Conservation (phyloP, 306 rosid genomes). For the Luffa acutangula region DNA sequence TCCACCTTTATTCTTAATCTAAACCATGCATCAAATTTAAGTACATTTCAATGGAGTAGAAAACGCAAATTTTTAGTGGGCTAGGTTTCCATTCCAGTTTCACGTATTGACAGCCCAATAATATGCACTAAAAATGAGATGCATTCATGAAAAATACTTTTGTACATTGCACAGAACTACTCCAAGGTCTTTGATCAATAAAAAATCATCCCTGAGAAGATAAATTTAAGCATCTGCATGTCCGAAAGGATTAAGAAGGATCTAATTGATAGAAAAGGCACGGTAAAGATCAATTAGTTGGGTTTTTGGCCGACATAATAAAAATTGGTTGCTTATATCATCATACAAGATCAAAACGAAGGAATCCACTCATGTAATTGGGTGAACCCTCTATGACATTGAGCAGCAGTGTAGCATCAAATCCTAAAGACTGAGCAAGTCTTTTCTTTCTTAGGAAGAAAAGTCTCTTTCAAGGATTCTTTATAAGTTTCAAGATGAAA, state of each 20-base stretch:
- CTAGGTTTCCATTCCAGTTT: not conserved
- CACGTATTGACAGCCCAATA: not conserved
- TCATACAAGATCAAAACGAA: no score
- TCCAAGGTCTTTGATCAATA: not conserved
- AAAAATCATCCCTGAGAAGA: not conserved
- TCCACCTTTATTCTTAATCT: not conserved
- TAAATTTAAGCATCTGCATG: not conserved
- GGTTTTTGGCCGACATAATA: no score
- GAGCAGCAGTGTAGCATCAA: no score
- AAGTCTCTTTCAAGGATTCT: no score
- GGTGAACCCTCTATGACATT: no score
- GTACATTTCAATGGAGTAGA: not conserved
- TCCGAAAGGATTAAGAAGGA: not conserved
- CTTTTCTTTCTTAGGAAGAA: no score
- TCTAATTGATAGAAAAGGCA: no score
- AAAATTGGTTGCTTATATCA: no score
- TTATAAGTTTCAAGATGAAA: no score
- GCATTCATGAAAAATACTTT: not conserved
- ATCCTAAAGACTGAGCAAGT: no score
- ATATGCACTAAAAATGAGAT: not conserved
- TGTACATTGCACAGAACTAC: not conserved
- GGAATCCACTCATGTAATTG: no score
- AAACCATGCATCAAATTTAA: not conserved
- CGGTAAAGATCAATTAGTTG: no score
- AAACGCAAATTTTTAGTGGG: not conserved